Conservation (phyloP, 176 grass and related monocot genomes). For the Neostapfia colusana region DNA sequence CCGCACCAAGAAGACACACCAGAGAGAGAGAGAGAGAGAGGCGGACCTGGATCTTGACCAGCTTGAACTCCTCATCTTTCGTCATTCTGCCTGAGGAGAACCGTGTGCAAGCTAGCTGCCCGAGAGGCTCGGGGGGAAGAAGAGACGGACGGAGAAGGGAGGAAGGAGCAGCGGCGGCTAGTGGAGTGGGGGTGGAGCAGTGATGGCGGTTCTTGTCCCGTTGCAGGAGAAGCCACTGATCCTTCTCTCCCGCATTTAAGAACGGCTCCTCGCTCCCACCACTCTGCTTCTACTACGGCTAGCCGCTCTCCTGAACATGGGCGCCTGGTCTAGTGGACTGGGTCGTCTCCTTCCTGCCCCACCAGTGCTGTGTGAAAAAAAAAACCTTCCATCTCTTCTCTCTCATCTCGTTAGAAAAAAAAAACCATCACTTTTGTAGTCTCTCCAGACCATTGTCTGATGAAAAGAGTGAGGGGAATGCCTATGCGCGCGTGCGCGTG, state of each 20-base stretch:
- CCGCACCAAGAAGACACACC: neutral
- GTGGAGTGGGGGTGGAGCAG: conserved; percentile 30
- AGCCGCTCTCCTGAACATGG: conserved; percentile 20
- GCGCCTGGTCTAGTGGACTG: neutral
- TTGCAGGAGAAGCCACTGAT: conserved; percentile 42
- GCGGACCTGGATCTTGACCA: conserved; percentile 93
- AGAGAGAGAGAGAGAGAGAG: conserved; percentile 14
- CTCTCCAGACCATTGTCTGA: conserved; percentile 53
- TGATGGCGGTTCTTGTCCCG: conserved; percentile 58
- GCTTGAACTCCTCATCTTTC: conserved; percentile 92
- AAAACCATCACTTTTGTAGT: conserved; percentile 43
- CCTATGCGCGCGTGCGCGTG: conserved; percentile 7
- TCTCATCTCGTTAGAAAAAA: no score
- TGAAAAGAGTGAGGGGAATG: conserved; percentile 1
- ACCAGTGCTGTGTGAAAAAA: neutral
- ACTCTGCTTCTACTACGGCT: neutral
- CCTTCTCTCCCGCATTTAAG: conserved; percentile 39
- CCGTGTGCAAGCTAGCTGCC: conserved; percentile 19
- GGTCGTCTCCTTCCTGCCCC: conserved; percentile 1
- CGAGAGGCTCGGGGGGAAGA: neutral
- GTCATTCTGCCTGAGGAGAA: conserved; percentile 46
- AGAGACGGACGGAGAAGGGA: neutral
- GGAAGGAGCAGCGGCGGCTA: conserved; percentile 26
- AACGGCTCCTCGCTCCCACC: neutral
- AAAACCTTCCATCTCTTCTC: neutral